A percentile compares a stretch with the other conserved stretches of the same genome.
These are phyloP conservation scores for Chaetomium sp. DNA, from an alignment of 2,329 filamentous ascomycete genomes.

Conservation along the genomic window DNA sequence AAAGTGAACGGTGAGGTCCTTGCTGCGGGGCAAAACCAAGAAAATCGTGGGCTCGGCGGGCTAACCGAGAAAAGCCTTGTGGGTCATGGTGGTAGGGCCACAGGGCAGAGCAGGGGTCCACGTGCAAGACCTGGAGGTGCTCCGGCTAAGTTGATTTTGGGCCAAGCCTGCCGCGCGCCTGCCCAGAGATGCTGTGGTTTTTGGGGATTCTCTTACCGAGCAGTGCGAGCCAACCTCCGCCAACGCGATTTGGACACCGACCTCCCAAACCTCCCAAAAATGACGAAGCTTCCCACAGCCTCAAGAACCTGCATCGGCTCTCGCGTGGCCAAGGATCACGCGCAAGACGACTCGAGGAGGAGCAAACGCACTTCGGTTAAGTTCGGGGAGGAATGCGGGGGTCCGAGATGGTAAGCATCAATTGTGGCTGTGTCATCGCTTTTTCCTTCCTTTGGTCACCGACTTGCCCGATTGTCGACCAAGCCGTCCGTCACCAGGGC, in stretches of 20 bases:
- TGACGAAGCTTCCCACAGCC: background rate
- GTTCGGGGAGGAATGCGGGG: constrained; percentile 11
- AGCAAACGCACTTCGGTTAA: background rate
- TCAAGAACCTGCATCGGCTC: background rate
- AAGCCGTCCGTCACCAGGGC: constrained; percentile 7
- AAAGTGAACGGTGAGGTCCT: background rate
- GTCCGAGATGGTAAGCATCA: background rate
- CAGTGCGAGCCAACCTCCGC: background rate
- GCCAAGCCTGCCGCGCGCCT: background rate
- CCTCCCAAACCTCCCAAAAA: background rate
- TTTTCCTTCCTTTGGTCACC: background rate
- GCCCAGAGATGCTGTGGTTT: background rate
- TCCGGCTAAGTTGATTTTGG: background rate
- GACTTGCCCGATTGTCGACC: background rate
- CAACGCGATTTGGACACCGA: constrained; percentile 13
- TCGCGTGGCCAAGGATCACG: background rate
- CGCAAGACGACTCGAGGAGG: background rate
- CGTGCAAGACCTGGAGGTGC: constrained; percentile 4
- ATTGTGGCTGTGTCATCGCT: constrained; percentile 14
- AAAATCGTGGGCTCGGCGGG: background rate
- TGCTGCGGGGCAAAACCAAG: constrained; percentile 3
- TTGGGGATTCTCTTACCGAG: too few species aligned
- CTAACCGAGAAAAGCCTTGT: background rate
- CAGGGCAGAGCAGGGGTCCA: background rate
- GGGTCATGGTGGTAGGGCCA: background rate